Evolutionary conservation across 805 yeast species (phyloP), one percentile per base, ranked within the genome.

Genomic region (Lipomyces chichibuensis): DNA sequence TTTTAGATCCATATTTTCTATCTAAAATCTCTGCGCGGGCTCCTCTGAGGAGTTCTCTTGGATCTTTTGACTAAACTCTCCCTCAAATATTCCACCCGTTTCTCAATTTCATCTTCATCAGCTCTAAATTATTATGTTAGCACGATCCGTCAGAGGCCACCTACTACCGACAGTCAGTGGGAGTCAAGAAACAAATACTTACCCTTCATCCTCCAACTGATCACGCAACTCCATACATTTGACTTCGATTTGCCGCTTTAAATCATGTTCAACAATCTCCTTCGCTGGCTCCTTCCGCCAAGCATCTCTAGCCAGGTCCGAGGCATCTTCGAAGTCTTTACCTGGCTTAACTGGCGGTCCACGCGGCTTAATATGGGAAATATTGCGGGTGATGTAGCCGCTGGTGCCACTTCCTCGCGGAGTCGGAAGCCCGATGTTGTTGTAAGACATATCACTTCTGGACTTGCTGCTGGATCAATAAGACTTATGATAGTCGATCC

Each of bases 401-500:
- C 67, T 75, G 23, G 78, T 76, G 23, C 76, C 78, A 55, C 73
- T 69, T 23, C 78, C 78, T 9, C 77, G 65, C 11, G 78, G 73
- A 1, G 78, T 75, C 13, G 75, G 58, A 3, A 76, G 72, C 11
- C 78, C 78, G 20, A 76, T 75, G 20, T 75, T 74, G 67, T 76
- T 76, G 66, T 76, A 69, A 4, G 71, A 69, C 71, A 69, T 69
- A 29, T 14, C 43, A 11, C 53, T 52, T 3, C 55, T 43, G 3
- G 20, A 43, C 49, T 43, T 17, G 23, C 23, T 17, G 43, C 49
- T 17, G 23, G 23, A 43, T 43, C 8, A 43, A 17, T 43, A 17
- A 37, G 14, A 37, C 13, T 37, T n/a, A 23, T 5, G 23, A 43
- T n/a, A 17, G 20, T 43, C 3, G 49, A 17, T 43, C 23, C 23